These are phyloP conservation scores for Pseudogymnoascus sp. DNA, from an alignment of 2,329 filamentous ascomycete species.

Conservation along the genomic window DNA sequence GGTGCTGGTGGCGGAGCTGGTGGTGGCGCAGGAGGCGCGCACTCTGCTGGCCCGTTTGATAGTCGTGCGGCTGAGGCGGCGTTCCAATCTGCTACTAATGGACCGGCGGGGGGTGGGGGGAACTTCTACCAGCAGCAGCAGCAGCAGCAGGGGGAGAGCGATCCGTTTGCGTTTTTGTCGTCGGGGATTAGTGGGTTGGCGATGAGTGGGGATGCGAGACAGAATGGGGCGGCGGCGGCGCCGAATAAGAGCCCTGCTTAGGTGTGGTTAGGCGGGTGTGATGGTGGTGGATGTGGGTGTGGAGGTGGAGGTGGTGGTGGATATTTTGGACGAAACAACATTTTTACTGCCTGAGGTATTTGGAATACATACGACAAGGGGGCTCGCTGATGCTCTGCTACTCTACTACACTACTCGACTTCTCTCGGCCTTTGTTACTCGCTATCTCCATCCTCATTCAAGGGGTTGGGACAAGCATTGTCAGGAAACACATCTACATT, in stretches of 20 bases:
- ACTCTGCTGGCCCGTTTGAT: constrained; percentile 81
- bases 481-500: no score
- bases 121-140: constrained; percentile 49
- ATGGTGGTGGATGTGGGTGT: no score
- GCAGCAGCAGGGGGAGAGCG: constrained; percentile 51
- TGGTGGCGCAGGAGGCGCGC: constrained; percentile 66
- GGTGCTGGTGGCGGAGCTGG: constrained; percentile 23
- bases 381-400: no score
- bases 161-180: constrained; percentile 74
- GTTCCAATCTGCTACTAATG: constrained; percentile 82
- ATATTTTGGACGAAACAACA: no score
- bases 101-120: constrained; percentile 67
- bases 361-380: no score
- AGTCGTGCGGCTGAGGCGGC: constrained; percentile 90
- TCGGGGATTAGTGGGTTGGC: constrained; percentile 64
- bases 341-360: no score
- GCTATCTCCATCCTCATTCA: no score
- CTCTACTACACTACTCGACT: no score
- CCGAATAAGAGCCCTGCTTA: constrained; percentile 31
- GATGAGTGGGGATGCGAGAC: constrained; percentile 56
- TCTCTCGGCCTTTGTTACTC: no score
- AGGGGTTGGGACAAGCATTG: no score
- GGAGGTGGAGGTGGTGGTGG: no score
- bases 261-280: not conserved
- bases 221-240: constrained; percentile 45